Evolutionary conservation across 441 rosid genomes (phyloP).

Genomic region (Adansonia rubrostipa): DNA sequence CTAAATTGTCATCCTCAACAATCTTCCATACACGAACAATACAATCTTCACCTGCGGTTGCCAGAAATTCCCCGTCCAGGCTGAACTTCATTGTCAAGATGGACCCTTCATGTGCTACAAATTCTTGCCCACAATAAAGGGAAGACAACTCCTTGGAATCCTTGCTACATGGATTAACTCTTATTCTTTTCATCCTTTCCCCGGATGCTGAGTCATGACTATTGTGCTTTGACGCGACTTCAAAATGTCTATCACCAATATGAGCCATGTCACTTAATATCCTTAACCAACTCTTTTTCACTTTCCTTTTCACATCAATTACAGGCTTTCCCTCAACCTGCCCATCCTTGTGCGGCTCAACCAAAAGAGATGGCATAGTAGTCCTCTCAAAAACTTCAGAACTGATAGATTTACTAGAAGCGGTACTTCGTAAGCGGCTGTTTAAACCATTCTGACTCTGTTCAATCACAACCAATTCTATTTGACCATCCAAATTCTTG

Average conservation of each 20-base stretch:
- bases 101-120: constrained; percentile 73
- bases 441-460: constrained; percentile 31
- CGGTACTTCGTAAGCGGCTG: constrained; percentile 29
- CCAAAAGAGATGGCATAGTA: constrained; percentile 36
- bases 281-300: constrained; percentile 49
- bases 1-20: constrained; percentile 62
- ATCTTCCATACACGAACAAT: constrained; percentile 82
- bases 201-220: constrained; percentile 39
- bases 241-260: constrained; percentile 40
- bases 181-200: constrained; percentile 49
- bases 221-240: constrained; percentile 27
- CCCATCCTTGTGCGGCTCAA: constrained; percentile 27
- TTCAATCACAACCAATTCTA: constrained; percentile 36
- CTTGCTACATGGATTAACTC: constrained; percentile 62
- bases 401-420: constrained; percentile 43
- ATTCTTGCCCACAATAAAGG: constrained; percentile 71
- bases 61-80: constrained; percentile 77
- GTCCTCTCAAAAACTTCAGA: constrained; percentile 46
- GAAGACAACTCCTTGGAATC: constrained; percentile 77
- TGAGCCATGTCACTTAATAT: constrained; percentile 49
- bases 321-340: constrained; percentile 31
- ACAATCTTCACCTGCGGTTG: constrained; percentile 85
- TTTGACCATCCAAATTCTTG: constrained; percentile 39
- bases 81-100: constrained; percentile 90
- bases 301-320: constrained; percentile 34